These are phyloP conservation scores for Peniophora sp. DNA, from an alignment of 1,284 basidiomycete genomes.

Conservation along the genomic window DNA sequence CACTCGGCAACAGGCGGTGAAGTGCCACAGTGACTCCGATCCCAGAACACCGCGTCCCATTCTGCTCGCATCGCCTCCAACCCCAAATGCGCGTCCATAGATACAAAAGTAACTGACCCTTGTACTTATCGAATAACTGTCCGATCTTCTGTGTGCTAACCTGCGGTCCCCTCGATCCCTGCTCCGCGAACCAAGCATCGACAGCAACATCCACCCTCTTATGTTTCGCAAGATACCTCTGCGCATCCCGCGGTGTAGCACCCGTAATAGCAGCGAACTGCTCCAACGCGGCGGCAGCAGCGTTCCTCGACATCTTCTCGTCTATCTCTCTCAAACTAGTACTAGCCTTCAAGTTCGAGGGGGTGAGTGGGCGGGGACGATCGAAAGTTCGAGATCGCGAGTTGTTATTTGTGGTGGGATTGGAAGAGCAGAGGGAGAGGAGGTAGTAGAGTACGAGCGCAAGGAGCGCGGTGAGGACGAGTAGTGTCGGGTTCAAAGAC, in stretches of 20 bases:
- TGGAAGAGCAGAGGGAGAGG: too few species aligned
- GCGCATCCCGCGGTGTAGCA: slow-evolving; percentile 60
- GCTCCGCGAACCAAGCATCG: slow-evolving; percentile 66
- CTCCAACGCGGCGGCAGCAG: too few species aligned
- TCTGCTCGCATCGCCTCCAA: not conserved
- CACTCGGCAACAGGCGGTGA: not conserved
- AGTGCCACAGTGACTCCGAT: not conserved
- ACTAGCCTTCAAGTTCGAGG: too few species aligned
- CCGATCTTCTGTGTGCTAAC: slow-evolving; percentile 56
- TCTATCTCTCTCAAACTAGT: too few species aligned
- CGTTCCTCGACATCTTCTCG: too few species aligned
- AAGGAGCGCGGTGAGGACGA: too few species aligned
- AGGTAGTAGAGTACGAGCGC: too few species aligned
- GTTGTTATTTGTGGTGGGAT: too few species aligned
- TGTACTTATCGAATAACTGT: slow-evolving; percentile 70
- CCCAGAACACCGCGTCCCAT: not conserved
- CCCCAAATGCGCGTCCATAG: not conserved
- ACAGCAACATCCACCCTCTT: slow-evolving; percentile 68
- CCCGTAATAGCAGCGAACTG: too few species aligned
- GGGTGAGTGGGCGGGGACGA: too few species aligned
- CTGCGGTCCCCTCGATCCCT: slow-evolving; percentile 25
- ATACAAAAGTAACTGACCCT: slow-evolving; percentile 40
- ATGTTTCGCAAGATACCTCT: slow-evolving; percentile 63
- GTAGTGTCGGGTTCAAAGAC: too few species aligned
- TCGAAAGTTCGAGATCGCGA: too few species aligned